Evolutionary conservation across 1,139 yeast genomes (phyloP).

Genomic region (Saccharomyces pastorianus): DNA sequence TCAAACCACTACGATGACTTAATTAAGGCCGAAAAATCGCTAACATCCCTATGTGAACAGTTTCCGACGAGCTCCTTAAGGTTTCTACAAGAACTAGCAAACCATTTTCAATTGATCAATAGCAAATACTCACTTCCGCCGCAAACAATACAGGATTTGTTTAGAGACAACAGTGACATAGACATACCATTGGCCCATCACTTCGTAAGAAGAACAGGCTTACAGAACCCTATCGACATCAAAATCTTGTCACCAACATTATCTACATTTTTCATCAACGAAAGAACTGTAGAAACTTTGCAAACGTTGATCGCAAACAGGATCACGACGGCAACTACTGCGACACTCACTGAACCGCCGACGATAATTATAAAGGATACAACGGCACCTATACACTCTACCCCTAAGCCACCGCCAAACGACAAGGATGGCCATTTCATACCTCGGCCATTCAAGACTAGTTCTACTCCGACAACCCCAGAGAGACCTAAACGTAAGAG

Average conservation of each 20-base stretch:
- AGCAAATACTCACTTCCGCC: background rate
- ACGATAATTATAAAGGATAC: background rate
- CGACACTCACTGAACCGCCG: background rate
- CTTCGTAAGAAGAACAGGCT: slow-evolving; percentile 9
- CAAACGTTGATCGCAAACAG: background rate
- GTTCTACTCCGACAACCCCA: slow-evolving; percentile 13
- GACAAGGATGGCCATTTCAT: slow-evolving; percentile 10
- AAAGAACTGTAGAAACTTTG: background rate
- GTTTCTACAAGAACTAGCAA: background rate
- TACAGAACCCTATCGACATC: background rate
- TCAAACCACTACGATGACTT: slow-evolving; percentile 26
- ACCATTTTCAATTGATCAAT: background rate
- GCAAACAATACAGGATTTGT: slow-evolving; percentile 5
- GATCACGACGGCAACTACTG: background rate
- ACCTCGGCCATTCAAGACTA: slow-evolving; percentile 20
- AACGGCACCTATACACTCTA: background rate
- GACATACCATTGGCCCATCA: slow-evolving; percentile 16
- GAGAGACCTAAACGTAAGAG: slow-evolving; percentile 10
- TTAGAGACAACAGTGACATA: background rate
- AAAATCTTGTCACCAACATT: background rate
- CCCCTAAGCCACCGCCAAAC: background rate
- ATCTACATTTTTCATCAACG: background rate
- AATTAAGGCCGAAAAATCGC: slow-evolving; percentile 1
- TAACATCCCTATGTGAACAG: background rate
- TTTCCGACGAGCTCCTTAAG: background rate